phyloP scores from a whole-genome alignment of 2,329 filamentous ascomycete species.

The Dactylellina sp. region DNA sequence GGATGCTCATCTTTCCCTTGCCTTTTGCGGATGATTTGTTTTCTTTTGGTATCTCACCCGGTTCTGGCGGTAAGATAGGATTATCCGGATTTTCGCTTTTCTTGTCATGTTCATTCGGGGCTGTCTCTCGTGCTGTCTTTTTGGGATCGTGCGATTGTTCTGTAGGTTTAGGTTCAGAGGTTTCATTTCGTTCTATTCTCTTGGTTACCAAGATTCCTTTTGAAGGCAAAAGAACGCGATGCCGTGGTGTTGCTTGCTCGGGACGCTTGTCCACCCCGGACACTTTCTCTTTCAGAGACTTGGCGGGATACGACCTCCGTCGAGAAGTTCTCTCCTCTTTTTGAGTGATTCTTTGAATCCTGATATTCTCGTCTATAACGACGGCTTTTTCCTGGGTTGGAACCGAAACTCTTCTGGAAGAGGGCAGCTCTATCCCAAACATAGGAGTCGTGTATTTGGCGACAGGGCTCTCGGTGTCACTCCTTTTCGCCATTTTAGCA shows the following conservation, averaged over 20 bases:
- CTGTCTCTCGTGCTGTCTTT: neutral
- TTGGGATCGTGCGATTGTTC: neutral
- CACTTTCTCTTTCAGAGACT: neutral
- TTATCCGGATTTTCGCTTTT: neutral
- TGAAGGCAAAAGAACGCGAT: neutral
- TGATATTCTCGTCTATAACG: neutral
- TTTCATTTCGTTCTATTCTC: neutral
- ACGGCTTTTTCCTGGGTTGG: neutral
- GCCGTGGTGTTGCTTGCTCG: neutral
- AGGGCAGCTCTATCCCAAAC: neutral
- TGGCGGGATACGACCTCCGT: neutral
- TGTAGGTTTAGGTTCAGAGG: neutral
- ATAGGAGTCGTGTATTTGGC: neutral
- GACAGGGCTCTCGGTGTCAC: neutral
- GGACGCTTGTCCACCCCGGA: neutral
- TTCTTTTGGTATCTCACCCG: neutral
- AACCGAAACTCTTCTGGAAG: neutral
- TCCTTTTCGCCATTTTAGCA: neutral
- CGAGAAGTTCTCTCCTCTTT: neutral
- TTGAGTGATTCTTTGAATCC: neutral
- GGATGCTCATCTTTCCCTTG: constrained; percentile 16
- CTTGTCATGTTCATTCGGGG: neutral
- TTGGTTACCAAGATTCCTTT: constrained; percentile 4
- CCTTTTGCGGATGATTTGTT: neutral
- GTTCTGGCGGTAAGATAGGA: neutral